Evolutionary conservation across 345 rosid genomes (phyloP).

Genomic region (Mangifera indica): DNA sequence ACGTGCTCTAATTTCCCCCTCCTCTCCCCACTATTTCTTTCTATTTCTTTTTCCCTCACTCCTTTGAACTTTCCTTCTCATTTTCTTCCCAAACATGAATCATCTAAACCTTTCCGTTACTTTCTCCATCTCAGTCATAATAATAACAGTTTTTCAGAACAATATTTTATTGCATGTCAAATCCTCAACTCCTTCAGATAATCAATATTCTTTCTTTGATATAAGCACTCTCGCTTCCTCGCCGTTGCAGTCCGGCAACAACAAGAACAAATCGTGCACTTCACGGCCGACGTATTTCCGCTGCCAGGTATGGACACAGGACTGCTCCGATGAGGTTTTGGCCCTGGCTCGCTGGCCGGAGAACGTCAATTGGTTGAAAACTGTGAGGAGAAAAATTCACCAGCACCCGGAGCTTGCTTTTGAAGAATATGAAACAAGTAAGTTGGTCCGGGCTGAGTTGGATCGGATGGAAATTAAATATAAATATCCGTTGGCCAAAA

Average conservation of each 20-base stretch:
- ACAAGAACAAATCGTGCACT: constrained; percentile 20
- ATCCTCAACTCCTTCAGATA: constrained; percentile 8
- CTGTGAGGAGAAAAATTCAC: constrained; percentile 63
- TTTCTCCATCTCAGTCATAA: constrained; percentile 5
- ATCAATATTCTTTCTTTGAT: constrained; percentile 18
- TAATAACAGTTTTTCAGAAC: not conserved
- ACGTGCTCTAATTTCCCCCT: constrained; percentile 38
- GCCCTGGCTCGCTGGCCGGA: constrained; percentile 38
- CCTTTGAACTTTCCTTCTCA: not conserved
- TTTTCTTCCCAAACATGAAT: constrained; percentile 16
- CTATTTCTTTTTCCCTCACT: not conserved
- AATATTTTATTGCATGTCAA: not conserved
- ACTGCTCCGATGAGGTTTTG: constrained; percentile 39
- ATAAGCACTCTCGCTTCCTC: constrained; percentile 10
- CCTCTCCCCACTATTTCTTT: not conserved
- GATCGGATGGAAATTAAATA: constrained; percentile 53
- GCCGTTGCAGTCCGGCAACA: not conserved
- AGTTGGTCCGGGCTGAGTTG: constrained; percentile 52
- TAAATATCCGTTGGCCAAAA: constrained; percentile 57
- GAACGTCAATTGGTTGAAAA: constrained; percentile 54
- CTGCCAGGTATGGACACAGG: constrained; percentile 29
- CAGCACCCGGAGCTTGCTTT: constrained; percentile 80
- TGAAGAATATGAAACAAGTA: constrained; percentile 62
- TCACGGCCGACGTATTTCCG: not conserved
- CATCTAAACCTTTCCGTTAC: not conserved